Percentiles rank a stretch among this genome's conserved stretches.
Conservation (phyloP, 2,329 filamentous ascomycete species). For the Penicillium sp. region DNA sequence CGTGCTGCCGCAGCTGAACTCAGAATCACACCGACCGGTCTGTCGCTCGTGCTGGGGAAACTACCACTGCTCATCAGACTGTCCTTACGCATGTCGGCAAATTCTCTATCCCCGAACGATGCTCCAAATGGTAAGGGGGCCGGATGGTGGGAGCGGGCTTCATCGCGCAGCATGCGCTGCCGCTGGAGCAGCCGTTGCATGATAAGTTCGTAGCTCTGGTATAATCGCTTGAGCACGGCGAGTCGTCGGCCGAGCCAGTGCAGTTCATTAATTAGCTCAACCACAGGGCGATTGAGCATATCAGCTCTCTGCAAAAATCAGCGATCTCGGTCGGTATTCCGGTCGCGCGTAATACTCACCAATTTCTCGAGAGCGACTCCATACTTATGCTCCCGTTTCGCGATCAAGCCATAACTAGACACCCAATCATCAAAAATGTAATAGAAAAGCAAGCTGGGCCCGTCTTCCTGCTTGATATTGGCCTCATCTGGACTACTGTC, state of each 20-base stretch:
- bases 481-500: constrained; percentile 31
- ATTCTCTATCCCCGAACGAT: constrained; percentile 28
- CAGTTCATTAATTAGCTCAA: constrained; percentile 49
- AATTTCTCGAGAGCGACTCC: constrained; percentile 50
- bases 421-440: constrained; percentile 68
- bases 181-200: constrained; percentile 60
- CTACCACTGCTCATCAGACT: constrained; percentile 25
- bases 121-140: constrained; percentile 19
- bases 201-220: constrained; percentile 61
- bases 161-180: constrained; percentile 41
- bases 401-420: constrained; percentile 60
- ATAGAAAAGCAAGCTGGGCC: constrained; percentile 62
- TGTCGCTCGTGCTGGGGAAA: constrained; percentile 17
- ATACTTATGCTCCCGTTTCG: constrained; percentile 55
- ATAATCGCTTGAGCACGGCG: constrained; percentile 60
- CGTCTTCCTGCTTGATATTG: constrained; percentile 48
- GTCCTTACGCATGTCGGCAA: constrained; percentile 41
- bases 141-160: constrained; percentile 26
- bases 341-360: constrained; percentile 33
- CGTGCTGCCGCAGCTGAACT: constrained; percentile 53
- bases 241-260: constrained; percentile 62
- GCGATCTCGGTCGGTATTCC: background rate
- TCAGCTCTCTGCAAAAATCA: constrained; percentile 43
- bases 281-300: constrained; percentile 54
- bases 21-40: constrained; percentile 41